A percentile compares a stretch with the other conserved stretches of the same genome.
These are phyloP conservation scores for Straminergon stramineum DNA, from an alignment of 225 moss, liverwort and hornwort genomes.

Conservation along the genomic window DNA sequence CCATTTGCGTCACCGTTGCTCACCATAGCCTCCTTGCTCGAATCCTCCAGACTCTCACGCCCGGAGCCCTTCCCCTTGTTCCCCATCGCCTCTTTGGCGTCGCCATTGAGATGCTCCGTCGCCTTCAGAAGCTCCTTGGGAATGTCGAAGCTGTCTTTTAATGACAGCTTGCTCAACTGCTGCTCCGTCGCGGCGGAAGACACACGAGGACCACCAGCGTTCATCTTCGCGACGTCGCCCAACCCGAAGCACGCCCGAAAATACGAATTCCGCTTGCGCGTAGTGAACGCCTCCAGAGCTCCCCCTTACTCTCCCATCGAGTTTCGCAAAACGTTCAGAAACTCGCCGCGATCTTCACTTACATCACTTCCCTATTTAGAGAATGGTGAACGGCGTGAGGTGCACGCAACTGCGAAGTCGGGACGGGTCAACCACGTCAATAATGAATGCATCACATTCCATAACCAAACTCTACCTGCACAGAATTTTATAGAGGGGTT, in stretches of 20 bases:
- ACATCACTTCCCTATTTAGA: neutral
- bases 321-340: neutral
- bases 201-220: neutral
- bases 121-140: constrained; percentile 21
- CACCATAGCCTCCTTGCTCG: constrained; percentile 1
- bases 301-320: neutral
- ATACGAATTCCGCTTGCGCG: constrained; percentile 5
- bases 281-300: constrained; percentile 17
- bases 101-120: constrained; percentile 16
- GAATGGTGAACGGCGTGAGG: neutral
- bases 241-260: constrained; percentile 21
- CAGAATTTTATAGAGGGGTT: no score
- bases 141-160: constrained; percentile 21
- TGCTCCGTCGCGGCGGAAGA: constrained; percentile 25
- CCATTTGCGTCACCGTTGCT: constrained; percentile 4
- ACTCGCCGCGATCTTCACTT: neutral
- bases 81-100: neutral
- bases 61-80: constrained; percentile 8
- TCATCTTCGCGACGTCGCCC: constrained; percentile 16
- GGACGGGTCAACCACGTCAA: neutral
- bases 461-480: neutral
- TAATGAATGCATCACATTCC: neutral
- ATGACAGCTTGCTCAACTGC: constrained; percentile 23
- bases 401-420: neutral
- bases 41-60: constrained; percentile 4